Conservation (phyloP, 768 basidiomycete genomes). For the Lactifluus pinguis region DNA sequence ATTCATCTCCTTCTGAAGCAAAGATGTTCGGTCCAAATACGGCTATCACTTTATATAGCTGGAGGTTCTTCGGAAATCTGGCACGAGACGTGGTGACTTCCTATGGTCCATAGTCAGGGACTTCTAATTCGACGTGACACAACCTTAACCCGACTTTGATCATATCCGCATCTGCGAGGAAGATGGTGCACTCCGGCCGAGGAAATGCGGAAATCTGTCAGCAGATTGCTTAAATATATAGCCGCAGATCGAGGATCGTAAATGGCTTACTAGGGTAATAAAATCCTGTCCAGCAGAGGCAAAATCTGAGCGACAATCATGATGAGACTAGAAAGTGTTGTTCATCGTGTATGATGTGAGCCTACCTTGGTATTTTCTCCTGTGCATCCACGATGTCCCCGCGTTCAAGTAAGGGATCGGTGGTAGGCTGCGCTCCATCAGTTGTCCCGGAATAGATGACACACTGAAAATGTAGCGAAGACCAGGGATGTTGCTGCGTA, state of each 20-base stretch:
- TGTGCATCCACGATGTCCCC: no score
- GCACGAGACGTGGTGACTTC: slow-evolving; percentile 41
- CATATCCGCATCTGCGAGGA: slow-evolving; percentile 9
- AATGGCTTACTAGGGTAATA: background rate
- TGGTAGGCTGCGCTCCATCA: background rate
- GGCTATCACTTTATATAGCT: slow-evolving; percentile 36
- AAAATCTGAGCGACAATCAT: slow-evolving; percentile 10
- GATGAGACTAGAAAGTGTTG: background rate
- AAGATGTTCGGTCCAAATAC: slow-evolving; percentile 57
- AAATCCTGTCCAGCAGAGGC: slow-evolving; percentile 5
- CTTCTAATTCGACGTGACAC: no score
- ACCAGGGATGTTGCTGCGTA: background rate
- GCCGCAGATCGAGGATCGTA: no score
- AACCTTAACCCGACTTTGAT: slow-evolving; percentile 8
- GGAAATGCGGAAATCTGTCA: slow-evolving; percentile 3
- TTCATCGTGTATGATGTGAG: no score
- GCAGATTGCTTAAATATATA: background rate
- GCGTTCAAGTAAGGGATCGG: background rate
- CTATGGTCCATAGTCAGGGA: slow-evolving; percentile 25
- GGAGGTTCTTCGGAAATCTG: slow-evolving; percentile 49
- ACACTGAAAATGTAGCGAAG: background rate
- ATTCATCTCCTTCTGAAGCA: slow-evolving; percentile 51
- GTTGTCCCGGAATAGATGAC: background rate
- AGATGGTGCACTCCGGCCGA: background rate
- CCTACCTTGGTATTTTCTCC: slow-evolving; percentile 2